phyloP scores from a whole-genome alignment of 495 filamentous ascomycete species.

The Aspergillus panamensis region DNA sequence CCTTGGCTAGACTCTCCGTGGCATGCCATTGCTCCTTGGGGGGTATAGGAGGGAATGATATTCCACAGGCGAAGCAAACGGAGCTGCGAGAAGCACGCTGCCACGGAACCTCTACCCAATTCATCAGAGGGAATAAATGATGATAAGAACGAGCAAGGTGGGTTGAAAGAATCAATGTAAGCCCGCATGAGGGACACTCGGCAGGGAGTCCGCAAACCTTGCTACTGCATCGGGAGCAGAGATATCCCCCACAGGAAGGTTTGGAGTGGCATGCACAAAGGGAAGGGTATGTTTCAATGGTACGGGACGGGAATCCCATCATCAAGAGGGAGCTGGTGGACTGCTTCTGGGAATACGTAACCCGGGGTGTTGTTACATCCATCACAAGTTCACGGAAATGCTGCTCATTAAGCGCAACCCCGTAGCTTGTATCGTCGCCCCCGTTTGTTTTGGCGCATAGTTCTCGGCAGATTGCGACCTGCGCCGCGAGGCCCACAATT shows the following conservation, averaged over 20 bases:
- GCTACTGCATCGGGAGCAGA: conserved; percentile 80
- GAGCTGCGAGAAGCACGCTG: conserved; percentile 51
- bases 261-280: conserved; percentile 90
- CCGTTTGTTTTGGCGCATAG: conserved; percentile 82
- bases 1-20: conserved; percentile 43
- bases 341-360: conserved; percentile 64
- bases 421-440: conserved; percentile 71
- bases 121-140: conserved; percentile 86
- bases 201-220: conserved; percentile 92
- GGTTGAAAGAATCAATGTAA: conserved; percentile 94
- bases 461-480: conserved; percentile 88
- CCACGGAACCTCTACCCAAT: conserved; percentile 92
- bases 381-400: conserved; percentile 88
- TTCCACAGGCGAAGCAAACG: conserved; percentile 50
- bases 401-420: conserved; percentile 80
- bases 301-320: conserved; percentile 98
- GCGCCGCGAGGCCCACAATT: conserved; percentile 84
- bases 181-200: conserved; percentile 83
- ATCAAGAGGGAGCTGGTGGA: conserved; percentile 75
- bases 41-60: conserved; percentile 49
- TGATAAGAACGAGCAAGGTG: conserved; percentile 94
- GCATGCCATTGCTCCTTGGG: conserved; percentile 35
- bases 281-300: conserved; percentile 67
- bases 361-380: conserved; percentile 82
- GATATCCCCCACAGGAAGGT: conserved; percentile 81